Conservation (phyloP, 306 rosid genomes). For the Mucuna pruriens region DNA sequence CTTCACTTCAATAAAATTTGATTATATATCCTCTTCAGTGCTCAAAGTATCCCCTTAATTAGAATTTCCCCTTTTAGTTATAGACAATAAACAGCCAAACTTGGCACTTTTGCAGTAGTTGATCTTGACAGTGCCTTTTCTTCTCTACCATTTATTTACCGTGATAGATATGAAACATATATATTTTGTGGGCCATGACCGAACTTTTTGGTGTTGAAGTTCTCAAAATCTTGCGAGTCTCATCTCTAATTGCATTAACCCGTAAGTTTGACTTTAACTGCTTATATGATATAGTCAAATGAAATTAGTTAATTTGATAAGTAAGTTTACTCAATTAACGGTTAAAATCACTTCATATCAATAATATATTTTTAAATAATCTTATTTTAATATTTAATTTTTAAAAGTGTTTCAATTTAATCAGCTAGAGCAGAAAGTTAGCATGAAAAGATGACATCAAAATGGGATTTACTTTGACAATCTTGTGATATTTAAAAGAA, state of each 20-base stretch:
- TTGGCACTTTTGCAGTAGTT: slow-evolving; percentile 21
- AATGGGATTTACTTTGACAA: slow-evolving; percentile 3
- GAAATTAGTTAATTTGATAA: too few species aligned
- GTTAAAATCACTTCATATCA: too few species aligned
- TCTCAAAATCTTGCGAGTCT: not conserved
- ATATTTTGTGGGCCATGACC: slow-evolving; percentile 19
- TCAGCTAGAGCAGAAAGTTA: not conserved
- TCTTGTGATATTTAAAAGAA: not conserved
- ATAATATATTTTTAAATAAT: too few species aligned
- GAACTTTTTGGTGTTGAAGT: not conserved
- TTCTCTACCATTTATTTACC: slow-evolving; percentile 22
- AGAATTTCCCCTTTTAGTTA: not conserved
- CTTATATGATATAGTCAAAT: too few species aligned
- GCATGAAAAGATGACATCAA: slow-evolving; percentile 17
- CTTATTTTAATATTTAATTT: too few species aligned
- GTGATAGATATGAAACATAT: slow-evolving; percentile 9
- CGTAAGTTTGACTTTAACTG: too few species aligned
- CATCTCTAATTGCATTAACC: not conserved
- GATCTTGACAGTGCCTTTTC: slow-evolving; percentile 6
- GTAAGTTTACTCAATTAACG: too few species aligned
- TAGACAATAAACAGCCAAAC: slow-evolving; percentile 36
- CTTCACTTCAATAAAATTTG: not conserved
- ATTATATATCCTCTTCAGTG: slow-evolving; percentile 19
- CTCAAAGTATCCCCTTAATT: slow-evolving; percentile 20
- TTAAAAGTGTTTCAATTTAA: too few species aligned